These are phyloP conservation scores for Arthrinium phaeospermum DNA, from an alignment of 2,329 filamentous ascomycete genomes.

Conservation along the genomic window DNA sequence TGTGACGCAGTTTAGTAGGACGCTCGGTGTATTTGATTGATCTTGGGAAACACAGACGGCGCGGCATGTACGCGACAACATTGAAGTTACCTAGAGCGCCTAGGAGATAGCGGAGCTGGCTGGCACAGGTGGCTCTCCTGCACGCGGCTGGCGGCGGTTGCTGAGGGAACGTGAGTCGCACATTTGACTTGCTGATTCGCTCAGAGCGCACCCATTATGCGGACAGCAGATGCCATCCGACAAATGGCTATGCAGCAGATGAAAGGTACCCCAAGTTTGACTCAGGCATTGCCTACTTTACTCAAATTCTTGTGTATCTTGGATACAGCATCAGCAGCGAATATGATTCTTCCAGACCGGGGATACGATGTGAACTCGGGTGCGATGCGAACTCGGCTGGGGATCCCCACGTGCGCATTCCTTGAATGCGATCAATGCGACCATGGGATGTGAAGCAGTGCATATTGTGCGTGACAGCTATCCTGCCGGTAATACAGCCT, in stretches of 20 bases:
- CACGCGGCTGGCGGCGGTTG: slow-evolving; percentile 1
- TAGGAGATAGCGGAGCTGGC: background rate
- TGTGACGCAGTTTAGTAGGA: background rate
- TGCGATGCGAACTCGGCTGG: no score
- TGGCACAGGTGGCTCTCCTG: background rate
- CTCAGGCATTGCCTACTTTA: background rate
- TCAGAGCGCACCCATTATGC: background rate
- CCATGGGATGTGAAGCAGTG: background rate
- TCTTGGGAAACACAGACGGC: background rate
- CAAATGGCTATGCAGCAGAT: background rate
- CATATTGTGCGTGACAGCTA: background rate
- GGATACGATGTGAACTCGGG: no score
- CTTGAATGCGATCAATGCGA: background rate
- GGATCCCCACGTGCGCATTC: no score
- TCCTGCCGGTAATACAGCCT: background rate
- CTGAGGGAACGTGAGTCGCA: slow-evolving; percentile 6
- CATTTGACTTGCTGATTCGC: background rate
- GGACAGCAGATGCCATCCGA: background rate
- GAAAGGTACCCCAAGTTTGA: background rate
- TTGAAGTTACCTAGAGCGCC: background rate
- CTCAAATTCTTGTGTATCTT: background rate
- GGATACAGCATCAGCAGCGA: background rate
- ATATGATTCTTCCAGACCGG: no score
- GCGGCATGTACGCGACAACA: background rate
- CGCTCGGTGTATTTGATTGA: background rate